Evolutionary conservation across 192 early-diverging fungal genomes (phyloP), one percentile per base, ranked within the genome.

Genomic region (Gaertneriomyces semiglobifer): DNA sequence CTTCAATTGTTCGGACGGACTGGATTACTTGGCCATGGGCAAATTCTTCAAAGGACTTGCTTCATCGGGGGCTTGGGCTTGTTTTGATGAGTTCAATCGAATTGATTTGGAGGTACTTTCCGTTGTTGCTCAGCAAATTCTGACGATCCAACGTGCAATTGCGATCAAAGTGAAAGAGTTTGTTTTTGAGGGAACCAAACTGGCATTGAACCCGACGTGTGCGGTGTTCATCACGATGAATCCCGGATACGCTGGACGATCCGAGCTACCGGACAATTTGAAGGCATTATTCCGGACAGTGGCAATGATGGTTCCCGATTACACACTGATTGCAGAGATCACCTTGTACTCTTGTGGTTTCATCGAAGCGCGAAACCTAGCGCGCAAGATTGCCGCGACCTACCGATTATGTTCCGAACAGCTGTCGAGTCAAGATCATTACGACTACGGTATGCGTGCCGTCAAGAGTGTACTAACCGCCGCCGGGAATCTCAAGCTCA

Each of bases 211-310:
- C 12, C 77, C 79, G 0, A 77, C 79, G 43, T 86, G 85, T 61
- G 85, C 85, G 6, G 84, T 86, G 8, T 86, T 86, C 62, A 86
- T 86, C 61, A 86, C 85, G 7, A 86, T 86, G 85, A 86, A 86
- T 71, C 85, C 85, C 10, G 85, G 85, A 11, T 86, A 86, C 77
- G 85, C 85, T 33, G 84, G 84, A 9, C 73, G 78, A 8, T 76
- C 74, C 7, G 78, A 81, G 57, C 69, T 82, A 5, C 81, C 81
- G 3, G 81, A 82, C 57, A 82, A 82, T 63, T 58, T 82, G 16
- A 81, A 81, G 45, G 84, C 78, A 1, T 55, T 79, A 6, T 80
- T 84, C 40, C 58, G 80, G 11, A 81, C 74, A 4, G 77, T 86
- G n/a, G 84, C 82, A 1, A 85, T 84, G 84, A 85, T 86, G 84